Evolutionary conservation across 306 rosid species (phyloP).

Genomic region (Lathyrus aphaca): DNA sequence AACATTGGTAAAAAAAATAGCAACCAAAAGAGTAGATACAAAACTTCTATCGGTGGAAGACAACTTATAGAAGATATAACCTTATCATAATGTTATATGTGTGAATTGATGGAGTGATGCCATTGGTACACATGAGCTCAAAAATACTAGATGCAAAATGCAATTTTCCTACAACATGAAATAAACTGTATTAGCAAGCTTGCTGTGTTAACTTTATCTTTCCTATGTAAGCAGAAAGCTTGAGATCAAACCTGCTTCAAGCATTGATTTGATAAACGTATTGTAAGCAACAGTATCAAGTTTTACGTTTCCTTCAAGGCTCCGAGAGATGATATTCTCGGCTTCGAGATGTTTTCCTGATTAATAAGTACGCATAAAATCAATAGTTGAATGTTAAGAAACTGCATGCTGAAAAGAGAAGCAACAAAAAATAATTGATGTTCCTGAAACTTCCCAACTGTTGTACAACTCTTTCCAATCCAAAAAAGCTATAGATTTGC

Average conservation of each 20-base stretch:
- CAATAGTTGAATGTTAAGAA: slow-evolving; percentile 26
- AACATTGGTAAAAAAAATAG: slow-evolving; percentile 30
- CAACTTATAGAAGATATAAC: slow-evolving; percentile 44
- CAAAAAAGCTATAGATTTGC: neutral
- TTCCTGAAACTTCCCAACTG: neutral
- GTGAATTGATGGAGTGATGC: slow-evolving; percentile 77
- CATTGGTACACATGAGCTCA: slow-evolving; percentile 68
- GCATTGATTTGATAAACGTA: slow-evolving; percentile 93
- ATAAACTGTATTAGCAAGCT: slow-evolving; percentile 45
- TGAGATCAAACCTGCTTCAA: slow-evolving; percentile 66
- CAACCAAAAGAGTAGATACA: slow-evolving; percentile 19
- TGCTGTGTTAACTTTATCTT: slow-evolving; percentile 20
- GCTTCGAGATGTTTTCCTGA: slow-evolving; percentile 79
- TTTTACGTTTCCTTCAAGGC: slow-evolving; percentile 61
- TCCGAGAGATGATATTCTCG: slow-evolving; percentile 53
- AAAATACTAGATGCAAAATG: slow-evolving; percentile 69
- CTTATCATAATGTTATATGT: slow-evolving; percentile 94
- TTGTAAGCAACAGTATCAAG: slow-evolving; percentile 97
- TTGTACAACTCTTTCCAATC: neutral
- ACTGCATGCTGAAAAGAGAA: slow-evolving; percentile 24
- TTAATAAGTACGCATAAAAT: slow-evolving; percentile 31
- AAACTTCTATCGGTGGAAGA: neutral
- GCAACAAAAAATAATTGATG: neutral
- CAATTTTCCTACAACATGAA: slow-evolving; percentile 64
- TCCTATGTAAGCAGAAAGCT: slow-evolving; percentile 33